Conservation (phyloP, 1,284 basidiomycete species). For the Ganoderma resinaceum region DNA sequence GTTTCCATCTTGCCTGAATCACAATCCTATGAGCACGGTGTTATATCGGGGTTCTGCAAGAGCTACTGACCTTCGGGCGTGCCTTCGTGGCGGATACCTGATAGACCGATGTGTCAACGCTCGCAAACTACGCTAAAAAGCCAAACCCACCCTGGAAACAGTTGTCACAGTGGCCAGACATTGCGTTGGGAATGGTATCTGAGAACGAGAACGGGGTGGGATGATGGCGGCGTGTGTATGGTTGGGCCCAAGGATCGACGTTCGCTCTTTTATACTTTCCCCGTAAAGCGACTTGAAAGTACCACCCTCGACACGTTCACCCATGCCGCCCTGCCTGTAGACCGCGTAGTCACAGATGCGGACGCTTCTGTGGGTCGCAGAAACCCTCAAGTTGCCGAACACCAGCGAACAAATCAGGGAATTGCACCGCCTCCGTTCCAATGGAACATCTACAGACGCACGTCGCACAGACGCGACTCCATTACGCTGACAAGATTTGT, state of each 20-base stretch:
- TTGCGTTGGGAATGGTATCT: not conserved
- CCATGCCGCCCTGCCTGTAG: not conserved
- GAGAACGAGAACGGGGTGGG: not conserved
- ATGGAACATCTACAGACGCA: not conserved
- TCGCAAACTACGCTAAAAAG: not conserved
- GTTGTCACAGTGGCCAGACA: conserved; percentile 54
- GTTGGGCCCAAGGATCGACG: not conserved
- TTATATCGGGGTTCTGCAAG: not conserved
- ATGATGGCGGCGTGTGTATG: not conserved
- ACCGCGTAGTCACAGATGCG: not conserved
- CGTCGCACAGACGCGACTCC: not conserved
- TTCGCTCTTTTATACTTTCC: not conserved
- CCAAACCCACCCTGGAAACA: conserved; percentile 52
- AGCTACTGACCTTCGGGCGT: conserved; percentile 50
- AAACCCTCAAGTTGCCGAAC: not conserved
- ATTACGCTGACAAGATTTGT: not conserved
- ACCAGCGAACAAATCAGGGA: not conserved
- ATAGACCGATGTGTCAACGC: not conserved
- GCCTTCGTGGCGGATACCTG: conserved; percentile 65
- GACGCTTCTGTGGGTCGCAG: not conserved
- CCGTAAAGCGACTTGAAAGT: not conserved
- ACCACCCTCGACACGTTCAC: not conserved
- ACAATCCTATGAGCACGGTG: not conserved
- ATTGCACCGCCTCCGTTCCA: not conserved
- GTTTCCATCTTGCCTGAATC: conserved; percentile 49